A percentile compares a stretch with the other conserved stretches of the same genome.
Evolutionary conservation across 2,329 filamentous ascomycete species (phyloP).

Genomic region (Exophiala oligosperma): DNA sequence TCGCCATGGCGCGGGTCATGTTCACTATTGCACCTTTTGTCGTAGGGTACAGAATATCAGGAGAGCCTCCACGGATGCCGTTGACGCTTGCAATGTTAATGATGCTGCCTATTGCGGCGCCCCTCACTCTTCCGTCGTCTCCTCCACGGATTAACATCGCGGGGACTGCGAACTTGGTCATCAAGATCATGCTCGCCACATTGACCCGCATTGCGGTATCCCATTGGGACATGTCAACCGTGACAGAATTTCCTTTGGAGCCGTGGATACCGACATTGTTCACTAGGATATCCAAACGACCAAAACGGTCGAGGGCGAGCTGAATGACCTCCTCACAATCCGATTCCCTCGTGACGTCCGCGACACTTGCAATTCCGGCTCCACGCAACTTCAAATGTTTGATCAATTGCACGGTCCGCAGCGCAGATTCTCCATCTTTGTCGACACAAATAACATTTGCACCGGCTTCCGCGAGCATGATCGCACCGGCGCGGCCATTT

Average conservation of each 20-base stretch:
- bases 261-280: constrained; percentile 66
- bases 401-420: too few species aligned
- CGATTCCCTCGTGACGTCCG: too few species aligned
- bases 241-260: constrained; percentile 57
- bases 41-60: constrained; percentile 54
- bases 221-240: constrained; percentile 61
- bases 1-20: constrained; percentile 58
- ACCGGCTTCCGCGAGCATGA: too few species aligned
- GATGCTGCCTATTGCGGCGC: constrained; percentile 49
- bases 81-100: constrained; percentile 65
- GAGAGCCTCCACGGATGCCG: constrained; percentile 54
- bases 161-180: constrained; percentile 62
- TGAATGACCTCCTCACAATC: too few species aligned
- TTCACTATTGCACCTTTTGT: constrained; percentile 56
- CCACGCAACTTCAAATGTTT: too few species aligned
- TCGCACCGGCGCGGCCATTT: too few species aligned
- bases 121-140: too few species aligned
- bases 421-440: too few species aligned
- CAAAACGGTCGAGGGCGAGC: constrained; percentile 39
- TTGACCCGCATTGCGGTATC: constrained; percentile 53
- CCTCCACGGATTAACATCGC: constrained; percentile 46
- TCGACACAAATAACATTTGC: too few species aligned
- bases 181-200: constrained; percentile 64
- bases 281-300: constrained; percentile 61
- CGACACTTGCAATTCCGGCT: too few species aligned